Conservation (phyloP, 2,329 filamentous ascomycete species). For the Dactylellina parvicollis region DNA sequence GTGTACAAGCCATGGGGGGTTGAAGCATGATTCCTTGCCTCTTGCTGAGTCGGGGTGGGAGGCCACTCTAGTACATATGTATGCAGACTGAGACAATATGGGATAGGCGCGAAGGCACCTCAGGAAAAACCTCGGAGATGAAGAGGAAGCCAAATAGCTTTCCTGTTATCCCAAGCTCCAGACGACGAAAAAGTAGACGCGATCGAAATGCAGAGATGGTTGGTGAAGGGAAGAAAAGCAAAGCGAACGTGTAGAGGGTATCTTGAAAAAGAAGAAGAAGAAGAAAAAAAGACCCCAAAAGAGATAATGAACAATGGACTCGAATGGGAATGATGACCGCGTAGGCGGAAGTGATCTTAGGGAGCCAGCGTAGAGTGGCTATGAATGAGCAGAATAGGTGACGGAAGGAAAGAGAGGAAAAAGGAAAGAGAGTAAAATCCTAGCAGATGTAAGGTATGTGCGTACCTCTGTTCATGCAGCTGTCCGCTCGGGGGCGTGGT, state of each 20-base stretch:
- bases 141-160: neutral
- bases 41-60: slow-evolving; percentile 26
- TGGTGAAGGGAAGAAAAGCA: slow-evolving; percentile 13
- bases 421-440: slow-evolving; percentile 48
- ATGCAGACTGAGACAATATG: slow-evolving; percentile 38
- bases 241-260: slow-evolving; percentile 31
- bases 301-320: slow-evolving; percentile 53
- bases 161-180: neutral
- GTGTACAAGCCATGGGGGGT: slow-evolving; percentile 40
- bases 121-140: slow-evolving; percentile 9
- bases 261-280: slow-evolving; percentile 9
- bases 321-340: slow-evolving; percentile 54
- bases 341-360: slow-evolving; percentile 29
- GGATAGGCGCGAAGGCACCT: slow-evolving; percentile 26
- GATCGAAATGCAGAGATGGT: slow-evolving; percentile 10
- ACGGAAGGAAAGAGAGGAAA: slow-evolving; percentile 50
- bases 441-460: slow-evolving; percentile 37
- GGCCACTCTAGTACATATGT: slow-evolving; percentile 43
- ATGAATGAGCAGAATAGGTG: slow-evolving; percentile 49
- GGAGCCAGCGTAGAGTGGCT: slow-evolving; percentile 21
- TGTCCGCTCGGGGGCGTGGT: slow-evolving; percentile 42
- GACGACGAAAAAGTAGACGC: slow-evolving; percentile 21
- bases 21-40: slow-evolving; percentile 41
- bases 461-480: slow-evolving; percentile 49
- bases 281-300: slow-evolving; percentile 17